Base-by-base conservation (phyloP, 2,329 filamentous ascomycete genomes). In the Triangularia setosa region DNA sequence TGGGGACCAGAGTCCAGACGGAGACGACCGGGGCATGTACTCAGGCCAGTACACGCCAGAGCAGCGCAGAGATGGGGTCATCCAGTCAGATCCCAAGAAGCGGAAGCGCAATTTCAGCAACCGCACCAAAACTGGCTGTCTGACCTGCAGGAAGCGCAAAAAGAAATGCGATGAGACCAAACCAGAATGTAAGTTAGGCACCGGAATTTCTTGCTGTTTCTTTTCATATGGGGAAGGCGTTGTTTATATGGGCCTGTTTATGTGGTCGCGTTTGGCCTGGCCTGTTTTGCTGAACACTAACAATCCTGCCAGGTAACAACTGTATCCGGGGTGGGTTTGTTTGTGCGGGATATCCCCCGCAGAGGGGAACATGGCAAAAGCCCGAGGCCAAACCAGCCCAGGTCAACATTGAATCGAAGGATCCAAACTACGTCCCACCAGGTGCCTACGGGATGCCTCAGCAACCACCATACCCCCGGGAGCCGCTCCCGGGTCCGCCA, bases 101-200 rank as follows among this genome's bases (percentile, higher is more conserved):
- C 79, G 89, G 58, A 91, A 91, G 77, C 83, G 89, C 44, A 91
- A 92, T 73, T 98, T 97, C 73, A 96, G 92, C 79, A 97, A 97
- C 76, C 86, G 94, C 65, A 97, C 94, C 21, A 98, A 98, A 79
- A 97, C 93, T 9, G 93, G 93, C 30, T 98, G 94, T 76, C 87
- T 96, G 78, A 98, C 94, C 5, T 98, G 94, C 75, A 85, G 94
- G 65, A 87, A 87, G 74, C 86, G 94, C 65, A 98, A 98, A 84
- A 98, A 98, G 87, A 98, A 98, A 79, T 98, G 95, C 74, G 94
- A 98, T 74, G 95, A 98, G 80, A 86, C 85, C 61, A 96, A 96
- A 76, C 95, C 95, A 25, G 88, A 92, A 76, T 98, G 95, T 96
- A 82, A 83, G 90, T 82, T 60, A 23, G 11, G 30, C 60, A 52